Evolutionary conservation across 2,329 filamentous ascomycete genomes (phyloP).

Genomic region (Chrysoporthe cubensis): DNA sequence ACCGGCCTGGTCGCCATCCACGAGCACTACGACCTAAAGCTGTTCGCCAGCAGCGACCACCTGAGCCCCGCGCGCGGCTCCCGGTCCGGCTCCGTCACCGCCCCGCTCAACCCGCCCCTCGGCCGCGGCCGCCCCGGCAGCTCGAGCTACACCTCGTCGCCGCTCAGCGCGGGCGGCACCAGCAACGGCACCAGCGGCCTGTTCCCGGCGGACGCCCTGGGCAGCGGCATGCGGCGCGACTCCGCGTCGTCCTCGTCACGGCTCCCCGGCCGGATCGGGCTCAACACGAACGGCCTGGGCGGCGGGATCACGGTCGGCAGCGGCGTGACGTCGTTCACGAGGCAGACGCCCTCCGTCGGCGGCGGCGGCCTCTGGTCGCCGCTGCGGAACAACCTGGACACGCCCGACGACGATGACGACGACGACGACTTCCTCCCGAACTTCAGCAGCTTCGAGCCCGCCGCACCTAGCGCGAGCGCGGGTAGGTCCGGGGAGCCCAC

Average conservation of each 20-base stretch:
- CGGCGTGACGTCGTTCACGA: conserved; percentile 40
- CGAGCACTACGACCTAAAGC: conserved; percentile 72
- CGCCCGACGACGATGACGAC: conserved; percentile 52
- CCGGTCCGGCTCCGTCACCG: conserved; percentile 36
- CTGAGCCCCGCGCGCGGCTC: conserved; percentile 49
- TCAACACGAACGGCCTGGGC: conserved; percentile 33
- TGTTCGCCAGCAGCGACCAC: conserved; percentile 78
- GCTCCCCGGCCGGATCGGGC: conserved; percentile 16
- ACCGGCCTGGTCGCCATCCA: conserved; percentile 51
- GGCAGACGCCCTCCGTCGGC: conserved; percentile 21
- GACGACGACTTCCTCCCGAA: conserved; percentile 54
- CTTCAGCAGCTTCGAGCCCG: conserved; percentile 43
- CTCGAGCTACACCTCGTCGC: conserved; percentile 44
- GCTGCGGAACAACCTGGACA: conserved; percentile 35
- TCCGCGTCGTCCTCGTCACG: conserved; percentile 31
- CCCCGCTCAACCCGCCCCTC: conserved; percentile 34
- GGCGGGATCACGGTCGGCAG: conserved; percentile 47
- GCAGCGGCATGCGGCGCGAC: conserved; percentile 42
- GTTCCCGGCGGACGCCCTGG: conserved; percentile 33
- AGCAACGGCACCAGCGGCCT: conserved; percentile 10
- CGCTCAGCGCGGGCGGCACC: conserved; percentile 26
- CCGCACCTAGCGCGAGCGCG: conserved; percentile 36
- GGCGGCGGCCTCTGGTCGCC: conserved; percentile 50
- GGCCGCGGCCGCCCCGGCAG: conserved; percentile 46
- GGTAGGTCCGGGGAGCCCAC: conserved; percentile 27